Conservation (phyloP, 352 stramenopile genomes). For the Salisapilia sapeloensis region DNA sequence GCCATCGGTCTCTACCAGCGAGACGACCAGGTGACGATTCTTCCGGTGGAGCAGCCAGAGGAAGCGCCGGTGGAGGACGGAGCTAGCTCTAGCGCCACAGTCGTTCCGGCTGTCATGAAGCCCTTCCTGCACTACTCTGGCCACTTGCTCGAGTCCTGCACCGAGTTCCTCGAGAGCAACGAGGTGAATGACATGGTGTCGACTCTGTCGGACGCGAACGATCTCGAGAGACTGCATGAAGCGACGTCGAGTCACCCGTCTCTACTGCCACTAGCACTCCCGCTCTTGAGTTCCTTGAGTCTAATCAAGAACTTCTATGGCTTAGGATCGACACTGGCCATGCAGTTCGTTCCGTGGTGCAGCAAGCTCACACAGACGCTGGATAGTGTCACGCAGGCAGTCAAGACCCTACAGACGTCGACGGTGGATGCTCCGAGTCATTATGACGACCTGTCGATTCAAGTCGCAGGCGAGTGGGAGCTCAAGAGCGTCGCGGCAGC, state of each 20-base stretch:
- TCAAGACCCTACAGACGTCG: slow-evolving; percentile 13
- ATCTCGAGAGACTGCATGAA: slow-evolving; percentile 11
- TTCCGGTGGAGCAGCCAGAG: slow-evolving; percentile 35
- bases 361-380: slow-evolving; percentile 47
- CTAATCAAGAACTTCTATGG: slow-evolving; percentile 54
- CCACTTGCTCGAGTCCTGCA: slow-evolving; percentile 33
- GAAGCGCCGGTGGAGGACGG: slow-evolving; percentile 9
- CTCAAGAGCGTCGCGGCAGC: slow-evolving; percentile 75
- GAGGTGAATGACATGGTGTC: slow-evolving; percentile 8
- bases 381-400: slow-evolving; percentile 33
- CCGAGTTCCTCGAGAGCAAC: slow-evolving; percentile 20
- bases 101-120: slow-evolving; percentile 50
- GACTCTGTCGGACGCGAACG: slow-evolving; percentile 5
- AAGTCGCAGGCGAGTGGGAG: slow-evolving; percentile 71
- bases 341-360: slow-evolving; percentile 68
- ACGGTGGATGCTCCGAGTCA: no score
- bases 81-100: slow-evolving; percentile 8
- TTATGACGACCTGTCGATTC: slow-evolving; percentile 26
- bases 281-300: slow-evolving; percentile 41
- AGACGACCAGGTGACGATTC: slow-evolving; percentile 78
- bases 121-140: slow-evolving; percentile 57
- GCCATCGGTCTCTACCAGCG: slow-evolving; percentile 79
- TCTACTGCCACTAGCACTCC: slow-evolving; percentile 38
- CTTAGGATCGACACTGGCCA: slow-evolving; percentile 38
- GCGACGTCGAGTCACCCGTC: slow-evolving; percentile 25